Percentiles rank a stretch among this genome's conserved stretches.
Evolutionary conservation across 441 rosid genomes (phyloP).

Genomic region (Manihot esculenta): DNA sequence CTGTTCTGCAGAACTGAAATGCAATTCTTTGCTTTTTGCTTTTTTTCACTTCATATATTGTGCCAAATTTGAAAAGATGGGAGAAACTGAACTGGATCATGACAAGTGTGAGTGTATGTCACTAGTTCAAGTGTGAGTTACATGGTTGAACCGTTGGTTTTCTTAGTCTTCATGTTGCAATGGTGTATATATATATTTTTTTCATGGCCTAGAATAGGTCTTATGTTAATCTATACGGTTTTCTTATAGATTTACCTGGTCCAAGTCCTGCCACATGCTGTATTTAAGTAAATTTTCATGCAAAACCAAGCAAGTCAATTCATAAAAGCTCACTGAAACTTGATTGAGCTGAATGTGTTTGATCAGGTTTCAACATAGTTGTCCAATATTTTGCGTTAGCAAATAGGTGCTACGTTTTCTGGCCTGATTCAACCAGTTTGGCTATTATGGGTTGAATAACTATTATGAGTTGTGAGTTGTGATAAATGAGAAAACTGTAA

Average conservation of each 20-base stretch:
- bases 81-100: neutral
- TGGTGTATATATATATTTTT: too few relatives aligned
- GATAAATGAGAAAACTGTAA: neutral
- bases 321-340: neutral
- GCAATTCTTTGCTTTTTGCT: neutral
- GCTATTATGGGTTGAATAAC: neutral
- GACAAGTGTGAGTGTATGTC: neutral
- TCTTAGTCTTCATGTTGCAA: neutral
- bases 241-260: neutral
- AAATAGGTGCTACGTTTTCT: neutral
- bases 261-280: neutral
- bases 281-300: neutral
- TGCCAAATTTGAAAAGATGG: neutral
- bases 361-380: neutral
- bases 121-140: neutral
- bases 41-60: neutral
- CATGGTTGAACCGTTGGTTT: neutral
- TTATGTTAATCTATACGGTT: neutral
- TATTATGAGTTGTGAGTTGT: neutral
- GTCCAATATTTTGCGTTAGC: neutral
- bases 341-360: neutral
- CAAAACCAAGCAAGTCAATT: neutral
- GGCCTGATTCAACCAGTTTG: neutral
- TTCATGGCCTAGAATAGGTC: neutral
- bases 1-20: neutral